These are phyloP conservation scores for Hagleromyces aurorensis DNA, from an alignment of 805 yeast species.

Conservation along the genomic window DNA sequence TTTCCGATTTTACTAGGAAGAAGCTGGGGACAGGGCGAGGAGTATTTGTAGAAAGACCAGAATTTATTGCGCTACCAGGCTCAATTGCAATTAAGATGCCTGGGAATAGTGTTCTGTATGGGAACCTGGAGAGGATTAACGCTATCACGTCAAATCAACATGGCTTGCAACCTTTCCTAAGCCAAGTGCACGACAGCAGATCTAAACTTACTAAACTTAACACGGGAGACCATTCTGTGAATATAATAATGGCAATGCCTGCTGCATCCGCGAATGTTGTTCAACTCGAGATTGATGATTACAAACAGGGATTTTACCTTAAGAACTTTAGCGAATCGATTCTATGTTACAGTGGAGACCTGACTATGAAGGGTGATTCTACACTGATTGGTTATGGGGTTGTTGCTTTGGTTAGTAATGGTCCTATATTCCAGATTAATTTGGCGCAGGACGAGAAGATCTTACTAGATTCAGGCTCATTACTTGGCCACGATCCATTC, in stretches of 20 bases:
- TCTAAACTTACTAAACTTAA: constrained; percentile 10
- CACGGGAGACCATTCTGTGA: constrained; percentile 20
- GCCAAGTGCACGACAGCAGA: constrained; percentile 7
- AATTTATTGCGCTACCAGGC: constrained; percentile 15
- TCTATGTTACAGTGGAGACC: constrained; percentile 22
- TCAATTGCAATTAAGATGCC: constrained; percentile 19
- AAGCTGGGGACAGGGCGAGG: constrained; percentile 26
- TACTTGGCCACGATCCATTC: constrained; percentile 16
- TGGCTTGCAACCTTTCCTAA: constrained; percentile 7
- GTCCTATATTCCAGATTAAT: constrained; percentile 24
- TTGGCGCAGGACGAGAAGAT: constrained; percentile 20
- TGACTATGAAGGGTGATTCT: constrained; percentile 9
- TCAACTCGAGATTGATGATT: constrained; percentile 18
- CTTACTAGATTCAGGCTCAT: constrained; percentile 16
- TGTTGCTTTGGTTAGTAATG: constrained; percentile 26
- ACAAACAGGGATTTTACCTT: constrained; percentile 18
- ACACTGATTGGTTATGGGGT: constrained; percentile 23
- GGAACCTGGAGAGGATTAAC: constrained; percentile 15
- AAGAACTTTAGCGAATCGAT: constrained; percentile 14
- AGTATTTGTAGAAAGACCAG: constrained; percentile 26
- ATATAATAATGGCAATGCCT: constrained; percentile 24
- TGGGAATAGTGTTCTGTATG: constrained; percentile 15
- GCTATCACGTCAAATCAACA: constrained; percentile 11
- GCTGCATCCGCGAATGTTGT: constrained; percentile 23
- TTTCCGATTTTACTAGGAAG: constrained; percentile 12